Evolutionary conservation across 768 basidiomycete genomes (phyloP), one percentile per base, ranked within the genome.

Genomic region (Russula dissimulans): DNA sequence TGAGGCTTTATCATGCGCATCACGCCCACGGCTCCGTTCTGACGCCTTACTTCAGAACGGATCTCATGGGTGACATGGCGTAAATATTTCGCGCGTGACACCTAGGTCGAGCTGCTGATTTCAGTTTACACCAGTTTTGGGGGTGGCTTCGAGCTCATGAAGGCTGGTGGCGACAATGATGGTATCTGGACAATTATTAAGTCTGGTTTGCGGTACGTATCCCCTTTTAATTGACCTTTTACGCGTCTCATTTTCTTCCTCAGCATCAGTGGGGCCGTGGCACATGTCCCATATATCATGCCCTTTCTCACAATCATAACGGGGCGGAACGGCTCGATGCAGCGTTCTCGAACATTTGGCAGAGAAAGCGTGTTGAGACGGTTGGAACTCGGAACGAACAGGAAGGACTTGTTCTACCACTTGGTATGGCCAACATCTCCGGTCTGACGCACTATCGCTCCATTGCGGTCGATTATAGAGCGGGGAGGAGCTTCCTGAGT

Each of bases 391-490:
- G 51, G 49, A 14, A 41, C 60, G 17, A 38, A 38, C 36, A 43
- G 50, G 41, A 74, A 71, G 44, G 76, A 77, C 53, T 66, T 78
- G 3, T 78, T 75, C 64, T 70, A 75, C 59, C 66, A 78, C 63
- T 59, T 78, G 46, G 77, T 77, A 65, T 5, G 51, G 22, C 29
- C 10, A 41, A 34, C 32, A 50, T 54, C 14, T 52, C 31, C 3
- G 7, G 10, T 46, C 26, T 4, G 10, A 22, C 31, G 4, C 42
- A 7, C 9, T 26, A 26, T 64, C 47, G 39, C 9, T 5, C 41
- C 8, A 45, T 6, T 38, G 14, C 3, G 26, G 5, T 1, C 26
- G 1, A 11, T n/a, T 9, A 5, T 36, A 62, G 61, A 62, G 57
- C 6, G 57, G 57, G 36, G 61, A 62, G 41, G 61, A 48, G 5